These are phyloP conservation scores for Grammothele lineata DNA, from an alignment of 768 basidiomycete genomes.

Conservation along the genomic window DNA sequence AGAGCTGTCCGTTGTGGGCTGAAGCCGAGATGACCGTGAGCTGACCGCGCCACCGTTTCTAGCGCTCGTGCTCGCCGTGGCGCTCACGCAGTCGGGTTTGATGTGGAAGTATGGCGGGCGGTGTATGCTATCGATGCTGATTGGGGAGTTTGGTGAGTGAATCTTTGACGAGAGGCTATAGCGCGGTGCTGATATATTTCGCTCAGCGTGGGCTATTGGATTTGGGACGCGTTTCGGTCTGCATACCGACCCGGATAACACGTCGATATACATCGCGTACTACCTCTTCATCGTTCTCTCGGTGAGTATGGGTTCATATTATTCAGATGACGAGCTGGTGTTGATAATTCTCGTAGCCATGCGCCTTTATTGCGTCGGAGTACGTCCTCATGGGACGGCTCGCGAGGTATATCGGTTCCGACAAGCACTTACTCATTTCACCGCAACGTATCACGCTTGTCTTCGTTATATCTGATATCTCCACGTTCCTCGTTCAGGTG, in stretches of 20 bases:
- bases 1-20: no score
- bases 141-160: slow-evolving; percentile 53
- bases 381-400: slow-evolving; percentile 65
- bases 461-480: slow-evolving; percentile 61
- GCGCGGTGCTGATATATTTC: background rate
- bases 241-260: slow-evolving; percentile 48
- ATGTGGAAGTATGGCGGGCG: slow-evolving; percentile 43
- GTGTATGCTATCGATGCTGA: slow-evolving; percentile 59
- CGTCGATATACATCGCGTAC: slow-evolving; percentile 49
- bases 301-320: slow-evolving; percentile 28
- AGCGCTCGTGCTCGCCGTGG: slow-evolving; percentile 26
- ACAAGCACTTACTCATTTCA: slow-evolving; percentile 45
- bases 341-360: slow-evolving; percentile 42
- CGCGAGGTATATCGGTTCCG: slow-evolving; percentile 43
- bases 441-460: slow-evolving; percentile 47
- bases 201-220: slow-evolving; percentile 51
- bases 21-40: no score
- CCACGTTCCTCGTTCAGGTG: slow-evolving; percentile 65
- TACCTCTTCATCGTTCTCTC: slow-evolving; percentile 60
- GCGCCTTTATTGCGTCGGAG: slow-evolving; percentile 68
- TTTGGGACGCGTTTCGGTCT: slow-evolving; percentile 53
- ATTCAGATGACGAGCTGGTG: no score
- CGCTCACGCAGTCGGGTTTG: slow-evolving; percentile 39
- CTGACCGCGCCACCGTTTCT: no score
- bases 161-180: no score